Evolutionary conservation across 495 filamentous ascomycete genomes (phyloP).

Genomic region (Aspergillus ellipticus): DNA sequence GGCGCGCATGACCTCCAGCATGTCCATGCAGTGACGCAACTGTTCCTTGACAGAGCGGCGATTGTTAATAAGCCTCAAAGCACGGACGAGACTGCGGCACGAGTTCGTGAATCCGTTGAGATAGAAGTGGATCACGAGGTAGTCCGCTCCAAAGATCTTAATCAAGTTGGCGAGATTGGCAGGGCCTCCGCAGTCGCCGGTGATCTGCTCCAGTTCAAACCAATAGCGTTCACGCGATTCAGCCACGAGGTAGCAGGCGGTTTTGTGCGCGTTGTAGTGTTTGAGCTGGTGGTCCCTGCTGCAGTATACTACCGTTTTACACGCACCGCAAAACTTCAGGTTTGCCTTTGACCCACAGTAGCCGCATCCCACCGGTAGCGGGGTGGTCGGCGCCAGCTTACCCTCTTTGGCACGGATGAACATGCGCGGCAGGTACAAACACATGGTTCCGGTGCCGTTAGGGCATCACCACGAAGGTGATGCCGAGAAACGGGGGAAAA

Average conservation of each 20-base stretch:
- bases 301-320: slow-evolving; percentile 47
- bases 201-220: slow-evolving; percentile 22
- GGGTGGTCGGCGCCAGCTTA: not conserved
- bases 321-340: slow-evolving; percentile 35
- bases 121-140: not conserved
- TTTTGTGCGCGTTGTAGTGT: slow-evolving; percentile 38
- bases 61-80: not conserved
- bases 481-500: not conserved
- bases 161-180: not conserved
- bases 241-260: slow-evolving; percentile 37
- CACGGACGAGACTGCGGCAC: not conserved
- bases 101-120: not conserved
- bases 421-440: too few relatives aligned
- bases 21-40: not conserved
- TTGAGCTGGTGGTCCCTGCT: slow-evolving; percentile 37
- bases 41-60: not conserved
- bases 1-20: slow-evolving; percentile 5
- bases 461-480: too few relatives aligned
- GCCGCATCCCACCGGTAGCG: not conserved
- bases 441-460: too few relatives aligned
- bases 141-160: not conserved
- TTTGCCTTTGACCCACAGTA: slow-evolving; percentile 20
- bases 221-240: slow-evolving; percentile 11
- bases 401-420: too few relatives aligned
- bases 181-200: not conserved